phyloP scores from a whole-genome alignment of 768 basidiomycete species.

The Lactifluus pinguis region DNA sequence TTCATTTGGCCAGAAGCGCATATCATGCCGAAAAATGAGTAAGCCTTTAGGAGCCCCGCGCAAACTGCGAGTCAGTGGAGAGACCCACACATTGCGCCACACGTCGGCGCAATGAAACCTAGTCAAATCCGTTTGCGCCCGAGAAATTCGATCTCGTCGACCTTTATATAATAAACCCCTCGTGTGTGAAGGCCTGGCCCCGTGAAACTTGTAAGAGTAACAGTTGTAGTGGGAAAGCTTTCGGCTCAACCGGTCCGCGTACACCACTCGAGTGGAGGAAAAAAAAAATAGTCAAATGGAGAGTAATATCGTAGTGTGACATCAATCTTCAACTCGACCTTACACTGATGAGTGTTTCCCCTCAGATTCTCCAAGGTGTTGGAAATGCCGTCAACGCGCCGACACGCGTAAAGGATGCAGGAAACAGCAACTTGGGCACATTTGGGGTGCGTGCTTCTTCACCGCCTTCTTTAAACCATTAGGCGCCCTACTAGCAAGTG shows the following conservation, averaged over 20 bases:
- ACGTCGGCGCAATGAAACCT: no score
- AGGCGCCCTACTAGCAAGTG: background rate
- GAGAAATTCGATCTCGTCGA: background rate
- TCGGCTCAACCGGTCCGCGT: slow-evolving; percentile 6
- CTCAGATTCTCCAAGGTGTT: slow-evolving; percentile 26
- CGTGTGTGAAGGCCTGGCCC: slow-evolving; percentile 2
- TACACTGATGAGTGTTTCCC: slow-evolving; percentile 23
- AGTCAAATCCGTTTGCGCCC: background rate
- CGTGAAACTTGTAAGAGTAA: background rate
- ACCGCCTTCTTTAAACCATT: background rate
- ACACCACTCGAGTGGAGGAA: background rate
- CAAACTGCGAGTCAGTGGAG: background rate
- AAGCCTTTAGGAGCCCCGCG: slow-evolving; percentile 1
- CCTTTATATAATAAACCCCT: slow-evolving; percentile 1
- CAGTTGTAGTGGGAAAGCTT: background rate
- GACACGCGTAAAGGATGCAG: slow-evolving; percentile 44
- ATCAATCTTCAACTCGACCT: slow-evolving; percentile 1
- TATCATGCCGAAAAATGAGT: background rate
- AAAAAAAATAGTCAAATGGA: background rate
- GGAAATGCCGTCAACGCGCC: slow-evolving; percentile 42
- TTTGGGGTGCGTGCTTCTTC: slow-evolving; percentile 45
- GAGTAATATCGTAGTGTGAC: background rate
- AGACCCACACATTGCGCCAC: no score
- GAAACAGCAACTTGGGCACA: slow-evolving; percentile 55
- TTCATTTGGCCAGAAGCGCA: slow-evolving; percentile 6